Evolutionary conservation across 345 rosid species (phyloP).

Genomic region (Luvunga scandens): DNA sequence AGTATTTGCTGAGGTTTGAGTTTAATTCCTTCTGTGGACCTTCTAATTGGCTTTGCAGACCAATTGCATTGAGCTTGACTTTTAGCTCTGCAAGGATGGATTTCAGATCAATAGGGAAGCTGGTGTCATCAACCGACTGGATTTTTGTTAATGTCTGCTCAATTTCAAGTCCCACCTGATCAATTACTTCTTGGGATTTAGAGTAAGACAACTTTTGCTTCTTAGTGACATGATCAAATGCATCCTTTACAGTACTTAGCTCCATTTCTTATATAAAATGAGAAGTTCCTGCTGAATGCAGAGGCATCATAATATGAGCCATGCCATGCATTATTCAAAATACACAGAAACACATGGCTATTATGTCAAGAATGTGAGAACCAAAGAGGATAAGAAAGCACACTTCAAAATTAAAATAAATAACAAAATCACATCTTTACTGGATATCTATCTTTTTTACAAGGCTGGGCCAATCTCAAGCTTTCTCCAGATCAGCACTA

Average conservation of each 20-base stretch:
- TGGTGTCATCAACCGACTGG: constrained; percentile 23
- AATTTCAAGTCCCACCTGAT: constrained; percentile 47
- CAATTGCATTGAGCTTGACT: constrained; percentile 44
- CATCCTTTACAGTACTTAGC: constrained; percentile 43
- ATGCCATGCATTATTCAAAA: background rate
- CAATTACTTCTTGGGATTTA: constrained; percentile 45
- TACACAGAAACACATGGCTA: background rate
- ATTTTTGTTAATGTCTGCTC: constrained; percentile 45
- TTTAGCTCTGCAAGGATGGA: constrained; percentile 46
- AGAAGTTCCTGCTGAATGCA: constrained; percentile 29
- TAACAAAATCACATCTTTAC: background rate
- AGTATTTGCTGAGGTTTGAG: constrained; percentile 43
- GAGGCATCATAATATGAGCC: background rate
- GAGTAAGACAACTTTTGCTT: constrained; percentile 60
- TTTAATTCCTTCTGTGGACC: constrained; percentile 57
- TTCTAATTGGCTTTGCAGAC: constrained; percentile 51
- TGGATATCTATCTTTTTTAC: background rate
- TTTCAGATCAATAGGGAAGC: constrained; percentile 32
- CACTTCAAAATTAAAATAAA: background rate
- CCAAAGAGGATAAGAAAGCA: background rate
- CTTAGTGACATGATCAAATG: constrained; percentile 61
- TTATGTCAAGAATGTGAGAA: background rate
- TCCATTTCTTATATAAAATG: constrained; percentile 36
- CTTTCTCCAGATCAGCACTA: background rate
- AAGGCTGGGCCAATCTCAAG: background rate